These are phyloP conservation scores for Metschnikowia lunata DNA, from an alignment of 805 yeast genomes.

Conservation along the genomic window DNA sequence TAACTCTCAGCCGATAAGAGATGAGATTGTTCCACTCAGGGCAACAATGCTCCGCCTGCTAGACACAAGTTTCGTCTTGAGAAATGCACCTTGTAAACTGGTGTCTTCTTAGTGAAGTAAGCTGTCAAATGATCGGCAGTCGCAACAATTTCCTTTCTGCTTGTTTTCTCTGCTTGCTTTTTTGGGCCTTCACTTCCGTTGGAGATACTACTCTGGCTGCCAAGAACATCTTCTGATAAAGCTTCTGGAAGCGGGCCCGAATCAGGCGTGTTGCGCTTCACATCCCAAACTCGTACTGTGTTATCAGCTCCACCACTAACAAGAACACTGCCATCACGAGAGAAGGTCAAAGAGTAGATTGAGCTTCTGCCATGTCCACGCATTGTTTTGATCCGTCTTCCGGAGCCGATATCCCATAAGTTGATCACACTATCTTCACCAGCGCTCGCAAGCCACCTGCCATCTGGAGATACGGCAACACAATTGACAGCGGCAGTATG, in stretches of 20 bases:
- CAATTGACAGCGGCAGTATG: conserved; percentile 87
- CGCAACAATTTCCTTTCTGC: conserved; percentile 69
- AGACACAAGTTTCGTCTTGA: conserved; percentile 86
- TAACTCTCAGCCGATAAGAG: too few relatives aligned
- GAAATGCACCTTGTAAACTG: conserved; percentile 88
- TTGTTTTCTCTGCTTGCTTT: conserved; percentile 27
- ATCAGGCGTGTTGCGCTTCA: conserved; percentile 78
- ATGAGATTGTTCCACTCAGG: conserved; percentile 9
- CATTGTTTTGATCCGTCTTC: conserved; percentile 84
- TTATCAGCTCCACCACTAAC: conserved; percentile 92
- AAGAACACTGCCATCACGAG: conserved; percentile 81
- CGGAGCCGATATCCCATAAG: conserved; percentile 93
- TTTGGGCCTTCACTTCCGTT: conserved; percentile 20
- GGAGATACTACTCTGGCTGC: conserved; percentile 7
- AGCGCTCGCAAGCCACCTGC: conserved; percentile 92
- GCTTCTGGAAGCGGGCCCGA: conserved; percentile 76
- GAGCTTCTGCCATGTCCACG: conserved; percentile 90
- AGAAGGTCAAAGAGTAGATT: conserved; percentile 78
- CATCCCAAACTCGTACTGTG: conserved; percentile 94
- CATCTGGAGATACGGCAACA: conserved; percentile 91
- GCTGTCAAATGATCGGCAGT: conserved; percentile 89
- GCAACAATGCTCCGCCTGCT: conserved; percentile 81
- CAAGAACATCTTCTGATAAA: conserved; percentile 29
- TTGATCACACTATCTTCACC: conserved; percentile 88
- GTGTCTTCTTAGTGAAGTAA: conserved; percentile 88